A percentile compares a stretch with the other conserved stretches of the same genome.
Evolutionary conservation across 805 yeast genomes (phyloP).

Genomic region (Cyberlindnera mycetangii): DNA sequence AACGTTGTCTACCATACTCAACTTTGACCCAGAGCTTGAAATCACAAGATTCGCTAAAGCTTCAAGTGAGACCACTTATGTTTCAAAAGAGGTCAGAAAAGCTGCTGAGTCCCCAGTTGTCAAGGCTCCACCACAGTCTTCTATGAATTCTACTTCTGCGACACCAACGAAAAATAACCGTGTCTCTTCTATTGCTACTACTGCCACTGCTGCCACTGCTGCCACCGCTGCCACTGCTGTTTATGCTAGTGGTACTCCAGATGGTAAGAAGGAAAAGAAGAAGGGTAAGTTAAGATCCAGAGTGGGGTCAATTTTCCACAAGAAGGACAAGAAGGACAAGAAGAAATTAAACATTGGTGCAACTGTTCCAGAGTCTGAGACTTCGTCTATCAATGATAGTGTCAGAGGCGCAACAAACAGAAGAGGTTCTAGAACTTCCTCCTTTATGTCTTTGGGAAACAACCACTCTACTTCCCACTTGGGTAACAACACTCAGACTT

Average conservation of each 20-base stretch:
- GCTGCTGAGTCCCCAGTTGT: constrained; percentile 28
- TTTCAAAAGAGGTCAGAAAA: constrained; percentile 29
- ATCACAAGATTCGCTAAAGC: constrained; percentile 51
- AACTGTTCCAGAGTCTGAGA: constrained; percentile 25
- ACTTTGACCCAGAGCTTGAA: constrained; percentile 60
- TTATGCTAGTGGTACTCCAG: background rate
- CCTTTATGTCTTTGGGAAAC: constrained; percentile 16
- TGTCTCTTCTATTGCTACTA: constrained; percentile 21
- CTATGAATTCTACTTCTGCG: background rate
- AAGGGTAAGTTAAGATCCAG: constrained; percentile 53
- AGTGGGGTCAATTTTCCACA: constrained; percentile 74
- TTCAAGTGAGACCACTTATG: constrained; percentile 28
- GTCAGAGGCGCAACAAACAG: constrained; percentile 7
- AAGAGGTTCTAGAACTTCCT: constrained; percentile 23
- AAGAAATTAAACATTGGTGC: constrained; percentile 21
- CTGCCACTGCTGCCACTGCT: constrained; percentile 18
- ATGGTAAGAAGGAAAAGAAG: constrained; percentile 26
- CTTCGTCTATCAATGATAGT: constrained; percentile 23
- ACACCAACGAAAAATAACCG: constrained; percentile 14
- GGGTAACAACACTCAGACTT: constrained; percentile 2
- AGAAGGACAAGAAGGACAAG: constrained; percentile 47
- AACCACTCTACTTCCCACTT: constrained; percentile 13
- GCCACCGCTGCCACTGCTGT: constrained; percentile 6
- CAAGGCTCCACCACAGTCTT: constrained; percentile 2
- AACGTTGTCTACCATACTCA: constrained; percentile 62